Percentiles rank a stretch among this genome's conserved stretches.
phyloP scores from a whole-genome alignment of 441 rosid genomes.

The Pelargonium citronellum region DNA sequence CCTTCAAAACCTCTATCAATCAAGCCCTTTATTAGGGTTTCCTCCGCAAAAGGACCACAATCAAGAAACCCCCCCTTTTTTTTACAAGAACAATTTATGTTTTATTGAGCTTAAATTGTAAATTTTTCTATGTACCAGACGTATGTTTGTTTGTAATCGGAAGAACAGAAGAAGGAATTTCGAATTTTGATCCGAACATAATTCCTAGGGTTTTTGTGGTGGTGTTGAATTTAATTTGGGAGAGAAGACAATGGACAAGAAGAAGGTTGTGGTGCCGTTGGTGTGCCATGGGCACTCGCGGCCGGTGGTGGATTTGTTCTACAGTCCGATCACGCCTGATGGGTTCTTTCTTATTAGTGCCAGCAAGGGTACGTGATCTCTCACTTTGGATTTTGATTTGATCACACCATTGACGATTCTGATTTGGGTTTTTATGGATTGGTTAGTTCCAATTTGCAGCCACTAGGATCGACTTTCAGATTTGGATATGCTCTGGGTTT shows the following conservation, averaged over 20 bases:
- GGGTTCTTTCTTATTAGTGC: conserved; percentile 94
- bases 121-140: no score
- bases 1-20: no score
- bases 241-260: conserved; percentile 43
- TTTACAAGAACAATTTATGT: no score
- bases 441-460: not conserved
- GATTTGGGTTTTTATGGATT: not conserved
- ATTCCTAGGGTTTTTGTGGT: not conserved
- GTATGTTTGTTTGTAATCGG: no score
- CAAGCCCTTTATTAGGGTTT: no score
- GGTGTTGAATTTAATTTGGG: not conserved
- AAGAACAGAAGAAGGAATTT: not conserved
- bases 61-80: no score
- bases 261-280: conserved; percentile 63
- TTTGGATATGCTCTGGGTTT: not conserved
- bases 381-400: not conserved
- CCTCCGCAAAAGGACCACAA: no score
- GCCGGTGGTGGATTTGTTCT: conserved; percentile 84
- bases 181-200: not conserved
- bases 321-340: conserved; percentile 90
- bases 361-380: conserved; percentile 58
- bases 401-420: not conserved
- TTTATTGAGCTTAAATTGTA: no score
- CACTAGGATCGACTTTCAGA: not conserved
- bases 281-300: conserved; percentile 99